Evolutionary conservation across 176 grass and related monocot genomes (phyloP).

Genomic region (Aegilops speltoides): DNA sequence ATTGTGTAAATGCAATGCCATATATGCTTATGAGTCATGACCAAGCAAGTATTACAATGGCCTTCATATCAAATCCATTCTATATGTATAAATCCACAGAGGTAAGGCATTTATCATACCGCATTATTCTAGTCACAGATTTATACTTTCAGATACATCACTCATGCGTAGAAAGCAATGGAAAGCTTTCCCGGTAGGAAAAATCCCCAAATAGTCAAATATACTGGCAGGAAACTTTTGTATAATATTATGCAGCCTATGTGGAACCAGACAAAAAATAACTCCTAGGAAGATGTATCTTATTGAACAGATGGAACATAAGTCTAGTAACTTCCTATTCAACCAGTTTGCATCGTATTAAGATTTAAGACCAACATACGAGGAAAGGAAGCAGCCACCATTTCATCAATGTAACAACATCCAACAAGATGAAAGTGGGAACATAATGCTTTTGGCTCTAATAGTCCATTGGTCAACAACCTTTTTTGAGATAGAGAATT

Average conservation of each 20-base stretch:
- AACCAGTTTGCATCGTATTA: background rate
- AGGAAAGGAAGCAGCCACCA: background rate
- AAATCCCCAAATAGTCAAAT: background rate
- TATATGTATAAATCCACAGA: background rate
- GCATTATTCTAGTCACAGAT: background rate
- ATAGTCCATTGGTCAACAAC: background rate
- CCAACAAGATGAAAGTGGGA: background rate
- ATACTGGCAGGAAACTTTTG: background rate
- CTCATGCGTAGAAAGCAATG: background rate
- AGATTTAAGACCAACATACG: background rate
- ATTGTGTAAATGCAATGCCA: background rate
- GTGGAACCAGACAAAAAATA: background rate
- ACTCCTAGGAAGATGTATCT: background rate
- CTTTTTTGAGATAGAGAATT: background rate
- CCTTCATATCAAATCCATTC: background rate
- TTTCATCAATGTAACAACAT: background rate
- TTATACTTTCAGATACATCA: background rate
- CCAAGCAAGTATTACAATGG: background rate
- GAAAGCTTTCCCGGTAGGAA: background rate
- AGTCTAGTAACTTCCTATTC: background rate
- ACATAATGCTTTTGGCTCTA: background rate
- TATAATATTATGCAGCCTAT: background rate
- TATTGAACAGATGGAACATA: background rate
- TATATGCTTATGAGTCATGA: background rate
- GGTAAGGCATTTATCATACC: background rate